Percentiles rank a stretch among this genome's conserved stretches.
These are phyloP conservation scores for Penicillium ucsense DNA, from an alignment of 495 filamentous ascomycete species.

Conservation along the genomic window DNA sequence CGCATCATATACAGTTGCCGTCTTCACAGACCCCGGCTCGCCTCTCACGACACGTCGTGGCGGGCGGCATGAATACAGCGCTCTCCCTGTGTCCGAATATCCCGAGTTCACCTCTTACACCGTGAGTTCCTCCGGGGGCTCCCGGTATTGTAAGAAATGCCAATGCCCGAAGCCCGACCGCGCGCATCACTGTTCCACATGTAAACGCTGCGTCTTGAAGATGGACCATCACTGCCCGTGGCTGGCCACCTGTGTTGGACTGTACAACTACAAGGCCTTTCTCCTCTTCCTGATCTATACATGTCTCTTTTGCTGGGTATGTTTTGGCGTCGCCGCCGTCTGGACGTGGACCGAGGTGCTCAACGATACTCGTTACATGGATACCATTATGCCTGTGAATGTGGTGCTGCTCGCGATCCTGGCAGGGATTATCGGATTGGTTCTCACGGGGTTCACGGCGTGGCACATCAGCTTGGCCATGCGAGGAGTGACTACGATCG, in stretches of 20 bases:
- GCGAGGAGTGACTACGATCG: conserved; percentile 82
- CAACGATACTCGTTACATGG: conserved; percentile 46
- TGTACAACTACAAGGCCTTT: conserved; percentile 93
- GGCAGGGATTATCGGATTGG: conserved; percentile 81
- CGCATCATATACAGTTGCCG: conserved; percentile 79
- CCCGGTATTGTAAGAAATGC: conserved; percentile 95
- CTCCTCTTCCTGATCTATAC: conserved; percentile 90
- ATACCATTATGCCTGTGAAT: conserved; percentile 78
- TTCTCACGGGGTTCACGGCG: conserved; percentile 77
- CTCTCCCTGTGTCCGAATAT: conserved; percentile 54
- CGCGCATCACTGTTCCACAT: conserved; percentile 91
- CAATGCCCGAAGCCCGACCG: conserved; percentile 88
- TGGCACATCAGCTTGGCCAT: conserved; percentile 86
- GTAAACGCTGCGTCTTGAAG: conserved; percentile 86
- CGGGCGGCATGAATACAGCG: conserved; percentile 44
- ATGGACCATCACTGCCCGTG: conserved; percentile 99
- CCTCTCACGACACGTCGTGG: conserved; percentile 36
- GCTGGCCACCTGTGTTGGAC: conserved; percentile 90
- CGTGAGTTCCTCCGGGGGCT: conserved; percentile 77
- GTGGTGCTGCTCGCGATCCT: conserved; percentile 80
- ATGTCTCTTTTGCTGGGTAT: conserved; percentile 73
- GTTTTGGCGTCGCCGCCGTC: conserved; percentile 56
- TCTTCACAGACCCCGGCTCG: conserved; percentile 83
- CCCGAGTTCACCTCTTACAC: conserved; percentile 61
- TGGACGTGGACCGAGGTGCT: conserved; percentile 82